Evolutionary conservation across 805 yeast genomes (phyloP).

Genomic region (Dipodascopsis tothii): DNA sequence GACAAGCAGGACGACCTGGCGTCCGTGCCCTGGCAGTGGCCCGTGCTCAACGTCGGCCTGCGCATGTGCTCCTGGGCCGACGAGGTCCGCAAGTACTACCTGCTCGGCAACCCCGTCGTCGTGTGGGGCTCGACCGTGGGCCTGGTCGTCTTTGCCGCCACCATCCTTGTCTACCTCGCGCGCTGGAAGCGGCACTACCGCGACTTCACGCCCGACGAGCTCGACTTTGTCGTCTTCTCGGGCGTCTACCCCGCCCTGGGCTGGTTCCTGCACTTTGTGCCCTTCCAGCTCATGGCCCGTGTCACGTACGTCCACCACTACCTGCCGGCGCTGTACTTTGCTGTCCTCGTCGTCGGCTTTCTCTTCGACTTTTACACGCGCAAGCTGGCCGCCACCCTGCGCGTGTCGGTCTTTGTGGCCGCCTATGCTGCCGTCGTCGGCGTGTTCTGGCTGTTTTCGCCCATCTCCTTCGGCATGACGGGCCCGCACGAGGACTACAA

Average conservation of each 20-base stretch:
- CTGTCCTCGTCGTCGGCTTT: slow-evolving; percentile 67
- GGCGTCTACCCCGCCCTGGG: slow-evolving; percentile 83
- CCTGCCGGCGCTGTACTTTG: slow-evolving; percentile 90
- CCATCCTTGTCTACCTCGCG: slow-evolving; percentile 34
- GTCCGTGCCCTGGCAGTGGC: slow-evolving; percentile 81
- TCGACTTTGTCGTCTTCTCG: slow-evolving; percentile 46
- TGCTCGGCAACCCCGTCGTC: slow-evolving; percentile 57
- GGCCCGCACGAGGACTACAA: slow-evolving; percentile 44
- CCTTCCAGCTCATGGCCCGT: slow-evolving; percentile 89
- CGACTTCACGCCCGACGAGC: slow-evolving; percentile 37
- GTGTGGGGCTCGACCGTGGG: slow-evolving; percentile 57
- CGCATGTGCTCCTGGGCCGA: slow-evolving; percentile 71
- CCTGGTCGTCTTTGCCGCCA: slow-evolving; percentile 38
- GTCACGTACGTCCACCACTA: slow-evolving; percentile 96
- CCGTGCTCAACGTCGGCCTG: slow-evolving; percentile 56
- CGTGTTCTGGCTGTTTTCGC: slow-evolving; percentile 53
- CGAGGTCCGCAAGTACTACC: slow-evolving; percentile 49
- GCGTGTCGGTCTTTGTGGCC: slow-evolving; percentile 35
- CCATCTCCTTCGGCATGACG: slow-evolving; percentile 74
- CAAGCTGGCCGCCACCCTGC: slow-evolving; percentile 25
- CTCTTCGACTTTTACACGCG: slow-evolving; percentile 44
- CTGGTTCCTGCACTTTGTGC: slow-evolving; percentile 82
- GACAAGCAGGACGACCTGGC: slow-evolving; percentile 67
- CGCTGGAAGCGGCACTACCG: slow-evolving; percentile 67
- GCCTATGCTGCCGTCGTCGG: slow-evolving; percentile 49